Base-by-base conservation (phyloP, 192 early-diverging fungal species). In the Geranomyces variabilis region DNA sequence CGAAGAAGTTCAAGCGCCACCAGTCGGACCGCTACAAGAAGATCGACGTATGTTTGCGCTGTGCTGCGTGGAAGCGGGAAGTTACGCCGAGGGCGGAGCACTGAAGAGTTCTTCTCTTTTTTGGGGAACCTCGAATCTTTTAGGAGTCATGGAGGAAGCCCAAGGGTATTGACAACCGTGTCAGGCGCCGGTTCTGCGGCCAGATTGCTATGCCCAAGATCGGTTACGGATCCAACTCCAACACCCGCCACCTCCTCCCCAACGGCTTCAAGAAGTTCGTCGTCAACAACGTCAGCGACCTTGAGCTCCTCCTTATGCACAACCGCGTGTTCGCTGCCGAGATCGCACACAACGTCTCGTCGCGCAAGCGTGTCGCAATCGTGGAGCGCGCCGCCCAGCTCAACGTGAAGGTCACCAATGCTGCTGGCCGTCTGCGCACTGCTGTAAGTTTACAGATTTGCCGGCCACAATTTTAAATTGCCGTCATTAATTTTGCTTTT, bases 181-280 rank as follows among this genome's bases (percentile, higher is more conserved):
- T 96, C 70, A 96, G 97, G 75, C 87, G 97, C 78, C 90, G 97
- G 63, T 99, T 99, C 89, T 96, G 94, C 89, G 97, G 97, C 74
- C 89, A 91, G 73, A 90, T 94, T 77, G 90, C 92, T 79, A 96
- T 97, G 93, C 95, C 97, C 86, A 98, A 97, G 90, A 99, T 99
- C 75, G 97, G 97, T 84, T 99, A 96, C 83, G 97, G 97, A 77
- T 94, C 96, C 80, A 95, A 93, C 90, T 87, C 87, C 85, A 91
- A 92, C 76, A 97, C 96, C 81, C 94, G 96, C 68, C 93, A 96
- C 90, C 80, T 98, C 74, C 84, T 98, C 70, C 97, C 97, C 76
- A 90, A 91, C 84, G 97, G 97, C 67, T 99, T 99, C 95, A 93
- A 93, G 86, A 99, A 99, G 89, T 97, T 96, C 88, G 75, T 93